phyloP scores from a whole-genome alignment of 208 protist genomes.

The Crithidia fasciculata region DNA sequence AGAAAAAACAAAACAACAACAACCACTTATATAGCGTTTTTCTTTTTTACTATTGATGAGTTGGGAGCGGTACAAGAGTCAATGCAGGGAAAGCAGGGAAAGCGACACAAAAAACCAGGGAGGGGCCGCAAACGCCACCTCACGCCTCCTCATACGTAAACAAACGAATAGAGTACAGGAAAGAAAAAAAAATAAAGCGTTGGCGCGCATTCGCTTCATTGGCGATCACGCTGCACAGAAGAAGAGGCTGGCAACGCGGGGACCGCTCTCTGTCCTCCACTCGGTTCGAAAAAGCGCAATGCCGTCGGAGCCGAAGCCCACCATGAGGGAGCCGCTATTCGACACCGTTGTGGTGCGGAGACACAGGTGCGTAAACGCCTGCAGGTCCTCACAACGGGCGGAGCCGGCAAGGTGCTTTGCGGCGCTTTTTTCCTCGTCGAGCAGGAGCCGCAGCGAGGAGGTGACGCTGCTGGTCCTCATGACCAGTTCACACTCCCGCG shows the following conservation, averaged over 20 bases:
- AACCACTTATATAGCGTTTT: background rate
- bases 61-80: background rate
- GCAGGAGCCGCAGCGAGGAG: slow-evolving; percentile 31
- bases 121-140: background rate
- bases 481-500: slow-evolving; percentile 25
- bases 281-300: slow-evolving; percentile 56
- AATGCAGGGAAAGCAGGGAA: background rate
- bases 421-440: slow-evolving; percentile 18
- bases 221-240: slow-evolving; percentile 38
- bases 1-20: background rate
- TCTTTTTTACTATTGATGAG: background rate
- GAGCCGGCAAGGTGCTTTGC: slow-evolving; percentile 42
- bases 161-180: background rate
- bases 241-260: slow-evolving; percentile 50
- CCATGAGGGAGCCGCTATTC: slow-evolving; percentile 24
- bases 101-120: background rate
- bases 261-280: slow-evolving; percentile 42
- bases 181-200: background rate
- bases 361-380: slow-evolving; percentile 53
- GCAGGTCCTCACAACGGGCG: slow-evolving; percentile 52
- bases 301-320: slow-evolving; percentile 57
- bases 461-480: slow-evolving; percentile 47
- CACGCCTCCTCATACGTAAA: background rate
- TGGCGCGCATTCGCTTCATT: no score
- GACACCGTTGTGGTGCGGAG: slow-evolving; percentile 22